Conservation (phyloP, 345 rosid species). For the Rhizophora mangle region DNA sequence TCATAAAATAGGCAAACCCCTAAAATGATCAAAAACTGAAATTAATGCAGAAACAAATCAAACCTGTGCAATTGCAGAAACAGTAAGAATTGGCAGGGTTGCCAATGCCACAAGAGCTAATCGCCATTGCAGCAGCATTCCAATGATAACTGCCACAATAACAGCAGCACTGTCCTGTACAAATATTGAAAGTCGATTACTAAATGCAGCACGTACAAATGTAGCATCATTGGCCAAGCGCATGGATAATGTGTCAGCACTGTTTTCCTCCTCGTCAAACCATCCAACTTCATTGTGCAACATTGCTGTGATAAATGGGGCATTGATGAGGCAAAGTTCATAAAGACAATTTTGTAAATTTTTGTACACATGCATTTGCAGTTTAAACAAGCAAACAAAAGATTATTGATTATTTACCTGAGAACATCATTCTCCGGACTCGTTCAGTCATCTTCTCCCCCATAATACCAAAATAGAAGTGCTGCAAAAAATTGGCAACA, state of each 20-base stretch:
- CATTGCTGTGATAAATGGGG: conserved; percentile 68
- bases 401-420: conserved; percentile 49
- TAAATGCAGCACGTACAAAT: conserved; percentile 96
- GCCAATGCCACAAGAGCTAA: conserved; percentile 94
- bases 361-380: background rate
- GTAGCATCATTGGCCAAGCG: conserved; percentile 99
- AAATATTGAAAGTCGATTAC: conserved; percentile 97
- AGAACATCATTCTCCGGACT: conserved; percentile 98
- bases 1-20: background rate
- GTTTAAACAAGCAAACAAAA: conserved; percentile 9
- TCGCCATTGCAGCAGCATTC: conserved; percentile 85
- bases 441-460: conserved; percentile 99
- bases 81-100: conserved; percentile 78
- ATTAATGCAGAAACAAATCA: conserved; percentile 23
- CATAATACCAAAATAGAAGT: conserved; percentile 98
- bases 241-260: conserved; percentile 95
- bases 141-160: conserved; percentile 83
- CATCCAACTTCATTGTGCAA: conserved; percentile 97
- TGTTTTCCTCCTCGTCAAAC: conserved; percentile 98
- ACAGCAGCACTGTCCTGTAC: conserved; percentile 96
- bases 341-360: conserved; percentile 7
- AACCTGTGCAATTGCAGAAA: conserved; percentile 99
- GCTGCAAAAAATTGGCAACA: conserved; percentile 96
- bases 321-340: conserved; percentile 19
- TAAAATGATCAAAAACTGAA: background rate